Conservation (phyloP, 176 grass and related monocot species). For the Oryza australiensis region DNA sequence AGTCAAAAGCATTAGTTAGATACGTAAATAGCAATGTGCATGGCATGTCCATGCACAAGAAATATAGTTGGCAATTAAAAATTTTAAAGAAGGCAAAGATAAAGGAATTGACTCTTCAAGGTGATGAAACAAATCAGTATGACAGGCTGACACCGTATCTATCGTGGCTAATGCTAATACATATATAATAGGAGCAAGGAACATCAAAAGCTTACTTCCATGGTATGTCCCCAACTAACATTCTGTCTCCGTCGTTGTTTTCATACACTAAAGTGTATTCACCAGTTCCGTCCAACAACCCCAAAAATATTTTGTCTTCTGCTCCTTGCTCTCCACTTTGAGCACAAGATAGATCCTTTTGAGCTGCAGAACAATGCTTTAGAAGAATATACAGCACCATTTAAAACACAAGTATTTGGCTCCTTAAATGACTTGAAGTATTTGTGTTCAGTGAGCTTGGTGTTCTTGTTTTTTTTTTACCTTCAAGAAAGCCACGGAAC, state of each 20-base stretch:
- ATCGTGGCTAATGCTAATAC: neutral
- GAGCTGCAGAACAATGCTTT: constrained; percentile 43
- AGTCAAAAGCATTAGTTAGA: constrained; percentile 10
- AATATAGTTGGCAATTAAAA: neutral
- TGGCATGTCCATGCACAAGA: neutral
- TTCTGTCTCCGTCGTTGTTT: constrained; percentile 57
- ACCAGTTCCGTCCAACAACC: constrained; percentile 78
- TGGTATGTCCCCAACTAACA: constrained; percentile 58
- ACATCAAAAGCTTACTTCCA: constrained; percentile 67
- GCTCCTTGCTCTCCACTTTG: constrained; percentile 34
- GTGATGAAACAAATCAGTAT: neutral
- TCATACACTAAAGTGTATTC: constrained; percentile 81
- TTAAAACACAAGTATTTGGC: neutral
- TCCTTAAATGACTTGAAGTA: neutral
- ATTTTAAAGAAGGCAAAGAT: neutral
- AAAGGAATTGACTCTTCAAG: constrained; percentile 4
- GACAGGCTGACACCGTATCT: neutral
- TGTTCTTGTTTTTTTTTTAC: constrained; percentile 34
- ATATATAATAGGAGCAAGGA: neutral
- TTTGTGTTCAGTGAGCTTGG: neutral
- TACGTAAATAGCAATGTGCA: neutral
- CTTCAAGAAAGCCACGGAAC: constrained; percentile 69
- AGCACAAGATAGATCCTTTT: constrained; percentile 52
- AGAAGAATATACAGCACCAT: neutral
- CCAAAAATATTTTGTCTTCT: constrained; percentile 66